Evolutionary conservation across 1,284 basidiomycete species (phyloP).

Genomic region (Pascua sp.): DNA sequence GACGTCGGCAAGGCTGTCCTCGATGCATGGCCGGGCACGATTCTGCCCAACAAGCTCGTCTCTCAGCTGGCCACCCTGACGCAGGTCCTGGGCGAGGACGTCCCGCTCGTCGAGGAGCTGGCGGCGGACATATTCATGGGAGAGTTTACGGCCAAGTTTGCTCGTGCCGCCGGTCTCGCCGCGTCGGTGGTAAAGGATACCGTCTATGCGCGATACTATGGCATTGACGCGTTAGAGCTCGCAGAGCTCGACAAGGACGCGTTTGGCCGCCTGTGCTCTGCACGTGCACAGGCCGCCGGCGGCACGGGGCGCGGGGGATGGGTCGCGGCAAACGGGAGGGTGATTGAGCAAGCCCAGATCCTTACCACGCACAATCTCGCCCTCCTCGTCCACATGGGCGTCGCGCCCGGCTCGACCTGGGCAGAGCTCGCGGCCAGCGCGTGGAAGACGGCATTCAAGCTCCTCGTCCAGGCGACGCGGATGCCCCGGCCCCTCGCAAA

Average conservation of each 20-base stretch:
- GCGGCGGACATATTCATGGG: conserved; percentile 13
- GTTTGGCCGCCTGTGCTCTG: conserved; percentile 1
- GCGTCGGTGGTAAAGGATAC: neutral
- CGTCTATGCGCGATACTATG: conserved; percentile 3
- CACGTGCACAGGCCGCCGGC: neutral
- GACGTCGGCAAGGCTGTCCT: neutral
- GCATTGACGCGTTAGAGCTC: neutral
- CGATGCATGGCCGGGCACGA: conserved; percentile 7
- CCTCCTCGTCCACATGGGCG: neutral
- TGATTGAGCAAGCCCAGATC: conserved; percentile 12
- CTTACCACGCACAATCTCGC: conserved; percentile 14
- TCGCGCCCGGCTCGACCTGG: neutral
- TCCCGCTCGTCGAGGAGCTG: conserved; percentile 6
- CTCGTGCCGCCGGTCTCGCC: neutral
- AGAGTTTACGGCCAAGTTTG: conserved; percentile 6
- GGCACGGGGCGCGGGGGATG: neutral
- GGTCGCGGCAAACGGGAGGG: conserved; percentile 1
- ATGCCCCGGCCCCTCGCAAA: neutral
- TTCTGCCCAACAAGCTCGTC: conserved; percentile 9
- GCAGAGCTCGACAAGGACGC: neutral
- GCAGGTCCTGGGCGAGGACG: neutral
- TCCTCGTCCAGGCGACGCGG: neutral
- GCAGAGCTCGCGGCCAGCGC: neutral
- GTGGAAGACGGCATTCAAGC: neutral
- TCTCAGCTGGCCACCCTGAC: conserved; percentile 5